These are phyloP conservation scores for Vitis rotundifolia DNA, from an alignment of 164 flowering plant species.

Conservation along the genomic window DNA sequence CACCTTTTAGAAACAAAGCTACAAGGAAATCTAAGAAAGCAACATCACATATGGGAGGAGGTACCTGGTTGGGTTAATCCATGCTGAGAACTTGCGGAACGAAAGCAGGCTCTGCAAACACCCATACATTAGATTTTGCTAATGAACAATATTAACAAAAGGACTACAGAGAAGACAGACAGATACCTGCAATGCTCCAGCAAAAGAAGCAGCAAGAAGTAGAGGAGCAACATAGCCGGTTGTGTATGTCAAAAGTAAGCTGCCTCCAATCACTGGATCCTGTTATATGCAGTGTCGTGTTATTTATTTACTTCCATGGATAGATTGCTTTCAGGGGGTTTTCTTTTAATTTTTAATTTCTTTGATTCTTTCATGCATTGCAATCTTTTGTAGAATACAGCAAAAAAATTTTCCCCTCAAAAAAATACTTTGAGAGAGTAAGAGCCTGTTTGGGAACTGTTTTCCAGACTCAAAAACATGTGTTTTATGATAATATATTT, in stretches of 20 bases:
- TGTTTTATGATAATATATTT: no score
- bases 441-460: neutral
- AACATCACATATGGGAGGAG: neutral
- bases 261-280: constrained; percentile 94
- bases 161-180: neutral
- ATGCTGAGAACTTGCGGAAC: constrained; percentile 89
- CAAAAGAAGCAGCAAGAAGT: constrained; percentile 97
- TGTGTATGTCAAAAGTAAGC: constrained; percentile 92
- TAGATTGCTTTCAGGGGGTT: no score
- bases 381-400: no score
- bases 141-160: neutral
- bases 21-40: neutral
- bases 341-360: no score
- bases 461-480: no score
- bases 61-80: constrained; percentile 95
- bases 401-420: no score
- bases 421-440: neutral
- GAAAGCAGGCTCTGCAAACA: constrained; percentile 83
- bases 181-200: constrained; percentile 91
- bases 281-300: constrained; percentile 21
- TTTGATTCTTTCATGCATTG: no score
- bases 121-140: neutral
- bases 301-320: neutral
- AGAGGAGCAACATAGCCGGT: constrained; percentile 96
- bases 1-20: neutral